Percentiles rank a stretch among this genome's conserved stretches.
Evolutionary conservation across 2,329 filamentous ascomycete species (phyloP).

Genomic region (Macroventuria anomochaeta): DNA sequence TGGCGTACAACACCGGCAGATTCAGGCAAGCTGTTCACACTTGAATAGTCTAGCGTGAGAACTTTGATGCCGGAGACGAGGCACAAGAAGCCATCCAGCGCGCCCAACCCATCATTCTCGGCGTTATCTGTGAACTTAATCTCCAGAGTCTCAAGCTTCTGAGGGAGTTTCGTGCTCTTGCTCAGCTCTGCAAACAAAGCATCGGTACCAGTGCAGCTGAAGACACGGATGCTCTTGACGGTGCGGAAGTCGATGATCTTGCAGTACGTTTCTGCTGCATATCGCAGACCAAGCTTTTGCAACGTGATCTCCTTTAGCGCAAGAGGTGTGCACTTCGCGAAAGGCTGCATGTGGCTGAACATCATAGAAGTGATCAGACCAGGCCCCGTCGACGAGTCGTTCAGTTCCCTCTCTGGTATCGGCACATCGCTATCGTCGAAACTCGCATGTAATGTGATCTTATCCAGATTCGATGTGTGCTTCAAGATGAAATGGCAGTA

Average conservation of each 20-base stretch:
- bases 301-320: constrained; percentile 53
- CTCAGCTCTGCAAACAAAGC: constrained; percentile 56
- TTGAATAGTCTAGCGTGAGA: constrained; percentile 54
- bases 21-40: constrained; percentile 51
- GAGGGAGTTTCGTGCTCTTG: constrained; percentile 54
- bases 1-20: constrained; percentile 55
- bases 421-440: constrained; percentile 50
- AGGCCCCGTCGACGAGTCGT: constrained; percentile 55
- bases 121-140: constrained; percentile 57
- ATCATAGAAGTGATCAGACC: constrained; percentile 55
- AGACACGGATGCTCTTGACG: constrained; percentile 52
- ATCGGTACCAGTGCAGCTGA: constrained; percentile 55
- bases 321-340: constrained; percentile 55
- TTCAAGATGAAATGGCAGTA: constrained; percentile 53
- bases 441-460: constrained; percentile 56
- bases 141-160: constrained; percentile 54
- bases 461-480: constrained; percentile 51
- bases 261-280: constrained; percentile 58
- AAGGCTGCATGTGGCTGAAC: constrained; percentile 56
- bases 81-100: constrained; percentile 57
- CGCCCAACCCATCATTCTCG: constrained; percentile 55
- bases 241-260: constrained; percentile 55
- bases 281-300: constrained; percentile 54
- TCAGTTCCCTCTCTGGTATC: constrained; percentile 51
- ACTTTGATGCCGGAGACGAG: constrained; percentile 54